These are phyloP conservation scores for Cyberlindnera suaveolens DNA, from an alignment of 805 yeast species.

Conservation along the genomic window DNA sequence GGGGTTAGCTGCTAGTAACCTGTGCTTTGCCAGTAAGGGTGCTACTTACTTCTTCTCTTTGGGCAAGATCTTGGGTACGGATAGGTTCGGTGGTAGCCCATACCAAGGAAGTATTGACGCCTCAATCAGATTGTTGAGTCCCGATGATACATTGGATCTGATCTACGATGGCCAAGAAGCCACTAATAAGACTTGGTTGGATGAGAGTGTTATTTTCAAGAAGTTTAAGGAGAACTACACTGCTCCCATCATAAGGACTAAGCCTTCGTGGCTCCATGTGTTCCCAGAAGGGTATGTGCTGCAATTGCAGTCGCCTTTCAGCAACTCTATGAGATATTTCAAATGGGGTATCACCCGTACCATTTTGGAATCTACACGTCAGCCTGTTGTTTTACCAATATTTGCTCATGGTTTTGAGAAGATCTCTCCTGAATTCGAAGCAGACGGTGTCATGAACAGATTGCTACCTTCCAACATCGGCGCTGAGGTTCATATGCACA, in stretches of 20 bases:
- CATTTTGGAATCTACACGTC: conserved; percentile 71
- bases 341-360: conserved; percentile 92
- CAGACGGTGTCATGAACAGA: conserved; percentile 41
- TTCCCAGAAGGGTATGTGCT: conserved; percentile 95
- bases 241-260: conserved; percentile 53
- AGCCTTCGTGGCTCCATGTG: conserved; percentile 86
- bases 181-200: conserved; percentile 12
- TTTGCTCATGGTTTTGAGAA: conserved; percentile 83
- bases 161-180: conserved; percentile 28
- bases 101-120: conserved; percentile 90
- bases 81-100: conserved; percentile 88
- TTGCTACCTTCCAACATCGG: conserved; percentile 61
- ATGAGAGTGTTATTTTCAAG: conserved; percentile 5
- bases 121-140: conserved; percentile 69
- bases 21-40: conserved; percentile 62
- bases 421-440: conserved; percentile 69
- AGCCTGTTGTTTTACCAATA: conserved; percentile 86
- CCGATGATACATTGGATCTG: conserved; percentile 55
- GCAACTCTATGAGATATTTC: conserved; percentile 88
- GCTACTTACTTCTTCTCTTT: conserved; percentile 64
- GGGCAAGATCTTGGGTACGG: conserved; percentile 85
- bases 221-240: conserved; percentile 27
- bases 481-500: conserved; percentile 56
- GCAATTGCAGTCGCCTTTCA: conserved; percentile 72
- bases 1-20: conserved; percentile 91